phyloP scores from a whole-genome alignment of 108 stramenopile genomes.

The Cyclotella sp. region DNA sequence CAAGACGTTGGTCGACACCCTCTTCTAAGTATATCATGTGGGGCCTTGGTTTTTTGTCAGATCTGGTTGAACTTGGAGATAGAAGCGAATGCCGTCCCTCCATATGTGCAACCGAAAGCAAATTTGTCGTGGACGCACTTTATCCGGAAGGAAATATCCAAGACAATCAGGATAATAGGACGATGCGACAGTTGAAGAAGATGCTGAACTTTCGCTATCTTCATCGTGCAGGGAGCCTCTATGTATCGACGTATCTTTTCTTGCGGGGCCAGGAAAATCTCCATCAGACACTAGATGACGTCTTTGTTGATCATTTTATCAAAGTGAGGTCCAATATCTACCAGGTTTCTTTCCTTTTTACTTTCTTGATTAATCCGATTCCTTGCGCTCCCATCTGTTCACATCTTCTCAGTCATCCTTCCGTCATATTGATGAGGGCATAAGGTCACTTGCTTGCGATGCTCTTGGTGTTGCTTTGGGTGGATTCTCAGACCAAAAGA shows the following conservation, averaged over 20 bases:
- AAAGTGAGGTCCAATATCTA: background rate
- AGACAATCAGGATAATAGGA: constrained; percentile 41
- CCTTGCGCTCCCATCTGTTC: background rate
- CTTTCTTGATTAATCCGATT: background rate
- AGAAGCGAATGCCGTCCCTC: constrained; percentile 30
- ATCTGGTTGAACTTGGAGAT: constrained; percentile 37
- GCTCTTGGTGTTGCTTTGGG: constrained; percentile 44
- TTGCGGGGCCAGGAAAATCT: constrained; percentile 38
- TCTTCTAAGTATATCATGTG: constrained; percentile 50
- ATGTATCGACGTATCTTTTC: constrained; percentile 23
- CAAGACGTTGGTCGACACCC: constrained; percentile 32
- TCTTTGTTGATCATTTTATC: constrained; percentile 36
- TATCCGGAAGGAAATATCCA: constrained; percentile 44
- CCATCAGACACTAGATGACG: constrained; percentile 25
- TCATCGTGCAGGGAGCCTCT: constrained; percentile 37
- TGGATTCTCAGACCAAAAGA: constrained; percentile 31
- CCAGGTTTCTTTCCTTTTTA: background rate
- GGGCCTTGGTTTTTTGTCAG: constrained; percentile 31
- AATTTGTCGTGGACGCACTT: constrained; percentile 35
- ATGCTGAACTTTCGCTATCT: constrained; percentile 37
- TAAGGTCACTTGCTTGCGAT: constrained; percentile 37
- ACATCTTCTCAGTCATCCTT: constrained; percentile 20
- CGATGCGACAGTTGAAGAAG: constrained; percentile 38
- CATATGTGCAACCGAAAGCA: constrained; percentile 32
- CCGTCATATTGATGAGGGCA: constrained; percentile 40